Conservation (phyloP, 2,329 filamentous ascomycete genomes). For the Pseudocercospora cruenta region DNA sequence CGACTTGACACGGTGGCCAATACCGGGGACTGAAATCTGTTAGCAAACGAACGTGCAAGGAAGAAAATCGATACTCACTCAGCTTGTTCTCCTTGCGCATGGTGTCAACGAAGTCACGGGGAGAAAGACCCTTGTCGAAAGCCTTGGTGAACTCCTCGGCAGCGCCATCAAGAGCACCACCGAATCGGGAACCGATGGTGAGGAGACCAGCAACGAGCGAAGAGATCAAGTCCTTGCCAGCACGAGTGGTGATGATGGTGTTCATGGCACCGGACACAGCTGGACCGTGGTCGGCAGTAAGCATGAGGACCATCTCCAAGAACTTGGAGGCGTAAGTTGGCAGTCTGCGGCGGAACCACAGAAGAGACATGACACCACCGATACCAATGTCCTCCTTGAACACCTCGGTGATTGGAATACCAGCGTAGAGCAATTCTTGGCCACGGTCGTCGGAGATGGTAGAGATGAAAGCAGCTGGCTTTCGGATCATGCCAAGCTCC, state of each 20-base stretch:
- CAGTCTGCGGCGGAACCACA: constrained; percentile 99
- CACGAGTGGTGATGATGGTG: constrained; percentile 99
- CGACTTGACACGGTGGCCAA: constrained; percentile 99
- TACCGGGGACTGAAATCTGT: constrained; percentile 74
- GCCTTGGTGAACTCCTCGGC: constrained; percentile 98
- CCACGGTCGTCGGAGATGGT: constrained; percentile 99
- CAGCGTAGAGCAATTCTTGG: constrained; percentile 96
- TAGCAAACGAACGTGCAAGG: constrained; percentile 28
- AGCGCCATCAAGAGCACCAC: constrained; percentile 95
- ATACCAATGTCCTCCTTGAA: constrained; percentile 99
- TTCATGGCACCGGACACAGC: constrained; percentile 99
- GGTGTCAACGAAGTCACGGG: constrained; percentile 96
- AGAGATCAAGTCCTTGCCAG: constrained; percentile 96
- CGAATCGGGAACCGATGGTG: constrained; percentile 97
- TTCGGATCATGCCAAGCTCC: constrained; percentile 98
- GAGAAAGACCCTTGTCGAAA: constrained; percentile 96
- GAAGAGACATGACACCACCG: constrained; percentile 98
- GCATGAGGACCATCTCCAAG: constrained; percentile 99
- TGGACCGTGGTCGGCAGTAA: constrained; percentile 98
- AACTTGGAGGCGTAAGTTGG: constrained; percentile 97
- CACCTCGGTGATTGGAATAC: constrained; percentile 99
- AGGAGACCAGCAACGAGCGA: constrained; percentile 94
- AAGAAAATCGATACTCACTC: constrained; percentile 57
- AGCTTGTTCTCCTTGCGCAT: constrained; percentile 99
- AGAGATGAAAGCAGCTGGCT: constrained; percentile 99